Conservation (phyloP, 768 basidiomycete genomes). For the Leucogyrophana mollusca region DNA sequence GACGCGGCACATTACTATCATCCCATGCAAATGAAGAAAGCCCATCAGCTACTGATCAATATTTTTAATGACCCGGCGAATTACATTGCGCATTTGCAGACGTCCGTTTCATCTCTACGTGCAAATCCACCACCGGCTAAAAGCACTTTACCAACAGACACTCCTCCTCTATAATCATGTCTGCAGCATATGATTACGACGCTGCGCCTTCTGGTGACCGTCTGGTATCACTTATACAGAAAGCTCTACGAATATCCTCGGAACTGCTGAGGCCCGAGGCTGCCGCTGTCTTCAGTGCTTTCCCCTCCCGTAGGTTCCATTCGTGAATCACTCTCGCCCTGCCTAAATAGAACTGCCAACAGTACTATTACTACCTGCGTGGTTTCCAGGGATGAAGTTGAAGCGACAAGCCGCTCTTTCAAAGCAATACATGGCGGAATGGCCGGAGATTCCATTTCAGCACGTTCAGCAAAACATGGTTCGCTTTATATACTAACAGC, state of each 20-base stretch:
- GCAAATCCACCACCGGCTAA: no score
- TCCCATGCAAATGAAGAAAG: slow-evolving; percentile 1
- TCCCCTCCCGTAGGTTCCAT: slow-evolving; percentile 2
- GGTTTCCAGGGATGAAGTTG: slow-evolving; percentile 11
- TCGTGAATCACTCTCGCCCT: not conserved
- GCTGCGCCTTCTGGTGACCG: not conserved
- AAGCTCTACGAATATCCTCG: slow-evolving; percentile 20
- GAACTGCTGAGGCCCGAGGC: not conserved
- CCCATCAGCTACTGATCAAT: slow-evolving; percentile 1
- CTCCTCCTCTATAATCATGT: slow-evolving; percentile 20
- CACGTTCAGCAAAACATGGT: slow-evolving; percentile 3
- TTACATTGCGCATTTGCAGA: not conserved
- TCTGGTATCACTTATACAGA: slow-evolving; percentile 24
- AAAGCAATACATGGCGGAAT: not conserved
- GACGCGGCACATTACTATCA: slow-evolving; percentile 3
- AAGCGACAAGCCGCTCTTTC: not conserved
- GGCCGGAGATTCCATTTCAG: slow-evolving; percentile 4
- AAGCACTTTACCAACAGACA: slow-evolving; percentile 6
- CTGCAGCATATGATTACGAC: slow-evolving; percentile 6
- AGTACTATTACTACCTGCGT: slow-evolving; percentile 9
- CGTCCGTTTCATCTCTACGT: not conserved
- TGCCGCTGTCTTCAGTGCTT: slow-evolving; percentile 4
- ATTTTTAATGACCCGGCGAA: slow-evolving; percentile 1
- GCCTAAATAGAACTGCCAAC: not conserved
- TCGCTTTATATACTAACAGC: no score